Percentiles rank a stretch among this genome's conserved stretches.
These are phyloP conservation scores for Hymenotorrendiella dingleyae DNA, from an alignment of 2,329 filamentous ascomycete species.

Conservation along the genomic window DNA sequence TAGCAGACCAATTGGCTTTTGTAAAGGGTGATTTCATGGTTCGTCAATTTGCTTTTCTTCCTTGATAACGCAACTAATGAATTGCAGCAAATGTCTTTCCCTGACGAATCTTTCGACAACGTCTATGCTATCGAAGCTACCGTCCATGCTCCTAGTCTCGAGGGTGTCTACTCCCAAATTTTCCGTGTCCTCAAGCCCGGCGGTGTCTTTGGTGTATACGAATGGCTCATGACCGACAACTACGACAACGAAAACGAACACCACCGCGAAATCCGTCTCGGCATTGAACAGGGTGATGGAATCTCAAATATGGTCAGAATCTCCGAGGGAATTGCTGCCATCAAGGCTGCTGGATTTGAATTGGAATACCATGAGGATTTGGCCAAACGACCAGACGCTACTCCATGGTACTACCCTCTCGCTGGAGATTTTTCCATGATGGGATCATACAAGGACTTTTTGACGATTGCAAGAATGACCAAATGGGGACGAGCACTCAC, in stretches of 20 bases:
- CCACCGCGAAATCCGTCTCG: constrained; percentile 90
- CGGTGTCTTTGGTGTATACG: constrained; percentile 93
- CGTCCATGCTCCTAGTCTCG: constrained; percentile 84
- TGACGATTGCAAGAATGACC: constrained; percentile 86
- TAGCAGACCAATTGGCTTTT: constrained; percentile 75
- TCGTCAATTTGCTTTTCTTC: constrained; percentile 16
- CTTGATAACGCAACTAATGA: constrained; percentile 5
- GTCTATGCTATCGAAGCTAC: constrained; percentile 98
- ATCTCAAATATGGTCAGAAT: constrained; percentile 98
- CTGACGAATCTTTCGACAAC: constrained; percentile 85
- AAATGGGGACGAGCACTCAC: constrained; percentile 70
- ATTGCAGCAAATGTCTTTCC: constrained; percentile 82
- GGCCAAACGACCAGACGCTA: constrained; percentile 67
- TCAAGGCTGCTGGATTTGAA: constrained; percentile 84
- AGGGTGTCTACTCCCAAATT: constrained; percentile 91
- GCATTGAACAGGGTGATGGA: constrained; percentile 92
- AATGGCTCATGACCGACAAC: constrained; percentile 97
- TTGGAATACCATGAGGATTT: constrained; percentile 83
- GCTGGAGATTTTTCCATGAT: constrained; percentile 82
- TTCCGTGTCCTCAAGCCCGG: constrained; percentile 94
- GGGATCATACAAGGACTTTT: constrained; percentile 69
- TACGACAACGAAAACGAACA: constrained; percentile 87
- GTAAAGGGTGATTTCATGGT: constrained; percentile 97
- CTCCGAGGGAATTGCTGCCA: constrained; percentile 73
- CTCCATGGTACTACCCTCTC: constrained; percentile 93